Conservation (phyloP, 2,329 filamentous ascomycete species). For the Fusarium palustre region DNA sequence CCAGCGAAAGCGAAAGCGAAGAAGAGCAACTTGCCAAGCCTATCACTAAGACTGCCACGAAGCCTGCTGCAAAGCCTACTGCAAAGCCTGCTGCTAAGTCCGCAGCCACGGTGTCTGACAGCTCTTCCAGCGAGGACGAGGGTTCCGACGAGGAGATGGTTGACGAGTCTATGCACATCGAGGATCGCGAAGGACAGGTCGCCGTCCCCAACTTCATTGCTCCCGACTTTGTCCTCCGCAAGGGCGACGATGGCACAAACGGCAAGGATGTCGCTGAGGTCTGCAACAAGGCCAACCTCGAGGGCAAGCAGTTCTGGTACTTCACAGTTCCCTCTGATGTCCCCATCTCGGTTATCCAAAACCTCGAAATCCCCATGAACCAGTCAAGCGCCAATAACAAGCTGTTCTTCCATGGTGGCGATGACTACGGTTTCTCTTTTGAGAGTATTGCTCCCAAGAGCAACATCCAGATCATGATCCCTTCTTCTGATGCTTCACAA, state of each 20-base stretch:
- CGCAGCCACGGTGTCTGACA: constrained; percentile 29
- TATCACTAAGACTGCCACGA: constrained; percentile 21
- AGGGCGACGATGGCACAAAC: constrained; percentile 54
- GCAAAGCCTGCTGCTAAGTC: constrained; percentile 33
- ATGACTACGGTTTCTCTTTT: constrained; percentile 70
- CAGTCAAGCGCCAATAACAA: constrained; percentile 63
- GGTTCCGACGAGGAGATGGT: constrained; percentile 50
- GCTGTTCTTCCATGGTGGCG: constrained; percentile 71
- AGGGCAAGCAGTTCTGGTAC: constrained; percentile 83
- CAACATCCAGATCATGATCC: constrained; percentile 71
- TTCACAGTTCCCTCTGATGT: constrained; percentile 78
- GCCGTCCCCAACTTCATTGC: constrained; percentile 60
- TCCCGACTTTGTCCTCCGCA: constrained; percentile 66
- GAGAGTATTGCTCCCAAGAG: constrained; percentile 63
- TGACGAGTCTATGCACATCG: constrained; percentile 57
- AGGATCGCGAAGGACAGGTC: constrained; percentile 51
- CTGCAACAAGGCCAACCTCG: constrained; percentile 68
- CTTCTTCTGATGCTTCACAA: constrained; percentile 64
- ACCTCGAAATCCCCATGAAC: constrained; percentile 71
- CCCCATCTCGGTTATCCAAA: constrained; percentile 74
- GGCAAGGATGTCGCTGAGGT: constrained; percentile 63
- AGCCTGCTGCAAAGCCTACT: constrained; percentile 19
- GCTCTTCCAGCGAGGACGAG: constrained; percentile 44
- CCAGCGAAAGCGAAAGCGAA: constrained; percentile 33
- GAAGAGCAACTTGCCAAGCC: constrained; percentile 32